Evolutionary conservation across 2,329 filamentous ascomycete genomes (phyloP).

Genomic region (Phoma sp.): DNA sequence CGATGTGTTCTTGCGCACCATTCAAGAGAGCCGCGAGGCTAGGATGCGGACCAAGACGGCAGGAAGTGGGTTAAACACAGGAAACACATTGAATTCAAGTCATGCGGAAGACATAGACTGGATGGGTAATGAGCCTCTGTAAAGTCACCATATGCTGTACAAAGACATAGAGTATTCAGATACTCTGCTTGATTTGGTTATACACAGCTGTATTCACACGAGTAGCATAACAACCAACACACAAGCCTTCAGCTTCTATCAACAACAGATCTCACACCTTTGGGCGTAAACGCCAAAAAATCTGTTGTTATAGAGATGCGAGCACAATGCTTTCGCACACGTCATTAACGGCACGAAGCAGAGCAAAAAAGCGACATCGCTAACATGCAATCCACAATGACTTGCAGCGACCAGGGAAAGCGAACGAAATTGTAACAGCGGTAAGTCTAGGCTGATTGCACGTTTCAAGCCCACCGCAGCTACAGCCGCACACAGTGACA

Average conservation of each 20-base stretch:
- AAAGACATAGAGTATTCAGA: background rate
- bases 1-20: background rate
- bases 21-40: background rate
- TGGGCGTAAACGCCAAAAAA: no score
- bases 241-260: no score
- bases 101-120: background rate
- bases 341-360: no score
- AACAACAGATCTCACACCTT: no score
- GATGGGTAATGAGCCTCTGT: background rate
- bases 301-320: no score
- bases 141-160: background rate
- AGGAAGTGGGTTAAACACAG: background rate
- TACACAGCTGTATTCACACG: background rate
- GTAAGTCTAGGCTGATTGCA: background rate
- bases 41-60: background rate
- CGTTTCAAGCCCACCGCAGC: background rate
- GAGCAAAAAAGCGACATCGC: no score
- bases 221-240: no score
- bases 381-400: background rate
- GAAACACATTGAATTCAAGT: background rate
- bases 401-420: background rate
- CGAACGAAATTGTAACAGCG: background rate
- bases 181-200: background rate
- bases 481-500: background rate
- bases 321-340: no score